These are phyloP conservation scores for Phytophthora pisi DNA, from an alignment of 352 stramenopile genomes.

Conservation along the genomic window DNA sequence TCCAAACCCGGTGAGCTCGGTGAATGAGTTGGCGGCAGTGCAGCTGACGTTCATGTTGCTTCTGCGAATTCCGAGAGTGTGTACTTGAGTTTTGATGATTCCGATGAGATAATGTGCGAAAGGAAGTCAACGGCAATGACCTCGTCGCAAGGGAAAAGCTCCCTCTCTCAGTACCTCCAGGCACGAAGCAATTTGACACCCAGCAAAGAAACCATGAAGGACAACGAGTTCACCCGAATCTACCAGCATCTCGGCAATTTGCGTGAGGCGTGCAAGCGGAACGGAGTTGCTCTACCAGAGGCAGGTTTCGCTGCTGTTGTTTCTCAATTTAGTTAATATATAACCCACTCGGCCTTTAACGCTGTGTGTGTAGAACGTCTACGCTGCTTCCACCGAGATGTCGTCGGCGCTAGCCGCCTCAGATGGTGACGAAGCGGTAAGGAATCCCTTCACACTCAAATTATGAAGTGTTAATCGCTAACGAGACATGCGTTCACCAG, in stretches of 20 bases:
- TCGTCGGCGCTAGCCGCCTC: conserved; percentile 6
- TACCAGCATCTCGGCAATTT: conserved; percentile 14
- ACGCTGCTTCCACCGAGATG: conserved; percentile 11
- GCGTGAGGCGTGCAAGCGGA: conserved; percentile 14
- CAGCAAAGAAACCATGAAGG: conserved; percentile 10
- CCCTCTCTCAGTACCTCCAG: neutral
- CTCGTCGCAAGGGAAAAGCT: conserved; percentile 11
- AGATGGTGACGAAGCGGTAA: conserved; percentile 17
- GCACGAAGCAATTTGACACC: neutral
- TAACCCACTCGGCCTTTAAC: neutral
- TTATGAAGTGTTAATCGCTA: neutral
- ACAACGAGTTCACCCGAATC: conserved; percentile 1
- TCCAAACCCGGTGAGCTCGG: neutral
- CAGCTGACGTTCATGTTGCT: neutral
- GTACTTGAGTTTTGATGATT: neutral
- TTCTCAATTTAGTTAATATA: neutral
- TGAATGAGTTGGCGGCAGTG: neutral
- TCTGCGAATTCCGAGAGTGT: neutral
- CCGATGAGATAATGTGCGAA: neutral
- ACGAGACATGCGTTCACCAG: neutral
- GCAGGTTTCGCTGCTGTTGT: neutral
- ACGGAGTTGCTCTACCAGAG: conserved; percentile 13
- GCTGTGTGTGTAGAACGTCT: conserved; percentile 7
- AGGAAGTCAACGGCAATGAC: neutral
- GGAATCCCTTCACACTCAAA: neutral